Percentiles rank a stretch among this genome's conserved stretches.
phyloP scores from a whole-genome alignment of 164 flowering plant genomes.

The Umbellularia californica region DNA sequence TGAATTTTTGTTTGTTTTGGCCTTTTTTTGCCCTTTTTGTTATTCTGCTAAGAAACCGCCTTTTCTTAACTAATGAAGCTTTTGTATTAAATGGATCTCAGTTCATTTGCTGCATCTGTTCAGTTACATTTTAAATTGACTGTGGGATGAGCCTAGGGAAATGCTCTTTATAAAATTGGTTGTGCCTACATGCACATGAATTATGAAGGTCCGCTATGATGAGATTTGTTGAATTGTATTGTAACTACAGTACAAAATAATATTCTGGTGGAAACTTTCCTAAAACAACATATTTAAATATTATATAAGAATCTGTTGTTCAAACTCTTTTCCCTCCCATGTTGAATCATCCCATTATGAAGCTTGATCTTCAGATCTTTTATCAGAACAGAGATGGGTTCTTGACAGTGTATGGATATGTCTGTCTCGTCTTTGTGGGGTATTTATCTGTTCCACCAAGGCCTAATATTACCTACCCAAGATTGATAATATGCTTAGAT shows the following conservation, averaged over 20 bases:
- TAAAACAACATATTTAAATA: too few species aligned
- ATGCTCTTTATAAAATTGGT: neutral
- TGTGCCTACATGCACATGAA: neutral
- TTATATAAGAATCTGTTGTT: too few species aligned
- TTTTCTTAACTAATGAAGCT: neutral
- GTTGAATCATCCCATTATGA: too few species aligned
- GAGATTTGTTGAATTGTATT: neutral
- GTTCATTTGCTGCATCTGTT: neutral
- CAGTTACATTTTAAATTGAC: neutral
- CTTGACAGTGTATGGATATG: too few species aligned
- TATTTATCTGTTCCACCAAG: too few species aligned
- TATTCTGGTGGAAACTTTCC: neutral
- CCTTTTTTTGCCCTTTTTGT: neutral
- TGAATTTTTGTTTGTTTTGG: neutral
- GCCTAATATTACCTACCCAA: too few species aligned
- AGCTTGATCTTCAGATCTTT: too few species aligned
- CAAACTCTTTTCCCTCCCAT: too few species aligned
- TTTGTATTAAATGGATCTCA: neutral
- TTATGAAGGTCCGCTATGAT: neutral
- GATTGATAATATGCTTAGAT: too few species aligned
- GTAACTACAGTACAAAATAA: neutral
- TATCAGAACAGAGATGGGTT: too few species aligned
- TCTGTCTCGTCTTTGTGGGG: too few species aligned
- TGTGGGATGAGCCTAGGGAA: neutral
- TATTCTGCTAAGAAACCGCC: neutral